Percentiles rank a stretch among this genome's conserved stretches.
Conservation (phyloP, 306 rosid species). For the Acacia crassicarpa region DNA sequence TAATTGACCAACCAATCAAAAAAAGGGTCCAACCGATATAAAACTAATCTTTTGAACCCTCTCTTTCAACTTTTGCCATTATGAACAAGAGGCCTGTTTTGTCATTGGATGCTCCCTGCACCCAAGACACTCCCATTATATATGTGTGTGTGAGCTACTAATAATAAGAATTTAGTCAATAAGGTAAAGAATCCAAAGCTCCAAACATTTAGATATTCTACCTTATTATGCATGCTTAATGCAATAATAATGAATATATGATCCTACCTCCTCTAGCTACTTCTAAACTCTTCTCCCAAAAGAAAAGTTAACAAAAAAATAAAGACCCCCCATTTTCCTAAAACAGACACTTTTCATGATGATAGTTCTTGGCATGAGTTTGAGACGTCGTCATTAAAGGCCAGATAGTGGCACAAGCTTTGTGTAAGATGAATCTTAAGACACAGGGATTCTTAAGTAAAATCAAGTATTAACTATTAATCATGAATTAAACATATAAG, state of each 20-base stretch:
- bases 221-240: background rate
- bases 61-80: background rate
- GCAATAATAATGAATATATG: background rate
- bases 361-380: slow-evolving; percentile 20
- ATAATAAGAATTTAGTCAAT: slow-evolving; percentile 37
- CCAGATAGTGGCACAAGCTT: slow-evolving; percentile 24
- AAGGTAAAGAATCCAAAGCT: slow-evolving; percentile 84
- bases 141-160: slow-evolving; percentile 24
- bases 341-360: slow-evolving; percentile 1
- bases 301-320: background rate
- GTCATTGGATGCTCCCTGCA: slow-evolving; percentile 87
- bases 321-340: background rate
- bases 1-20: slow-evolving; percentile 47
- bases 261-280: background rate
- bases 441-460: background rate
- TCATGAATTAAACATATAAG: background rate
- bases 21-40: slow-evolving; percentile 63
- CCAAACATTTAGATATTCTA: slow-evolving; percentile 40
- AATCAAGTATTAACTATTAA: background rate
- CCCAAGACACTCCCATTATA: slow-evolving; percentile 42
- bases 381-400: slow-evolving; percentile 16
- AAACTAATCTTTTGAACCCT: slow-evolving; percentile 76
- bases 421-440: background rate
- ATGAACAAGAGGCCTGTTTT: slow-evolving; percentile 8
- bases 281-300: background rate